These are phyloP conservation scores for Abrus pulchellus DNA, from an alignment of 306 rosid genomes.

Conservation along the genomic window DNA sequence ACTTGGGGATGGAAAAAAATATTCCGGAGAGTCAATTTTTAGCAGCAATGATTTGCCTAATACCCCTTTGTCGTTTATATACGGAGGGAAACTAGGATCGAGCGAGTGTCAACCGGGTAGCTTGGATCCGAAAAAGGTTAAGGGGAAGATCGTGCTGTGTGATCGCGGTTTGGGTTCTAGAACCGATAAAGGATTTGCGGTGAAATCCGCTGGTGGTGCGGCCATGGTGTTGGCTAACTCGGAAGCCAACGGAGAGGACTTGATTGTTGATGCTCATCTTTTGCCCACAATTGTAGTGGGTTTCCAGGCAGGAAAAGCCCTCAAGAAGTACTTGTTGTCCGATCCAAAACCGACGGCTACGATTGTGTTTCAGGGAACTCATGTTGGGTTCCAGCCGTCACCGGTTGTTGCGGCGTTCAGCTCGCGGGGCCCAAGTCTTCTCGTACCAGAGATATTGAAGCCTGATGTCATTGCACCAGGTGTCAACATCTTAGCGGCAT, in stretches of 20 bases:
- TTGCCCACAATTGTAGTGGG: slow-evolving; percentile 72
- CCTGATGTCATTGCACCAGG: slow-evolving; percentile 93
- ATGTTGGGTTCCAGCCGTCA: slow-evolving; percentile 67
- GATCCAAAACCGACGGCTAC: slow-evolving; percentile 59
- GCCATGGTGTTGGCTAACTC: slow-evolving; percentile 79
- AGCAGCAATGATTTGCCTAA: slow-evolving; percentile 46
- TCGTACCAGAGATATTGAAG: slow-evolving; percentile 68
- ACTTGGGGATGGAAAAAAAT: slow-evolving; percentile 75
- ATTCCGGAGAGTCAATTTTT: slow-evolving; percentile 71
- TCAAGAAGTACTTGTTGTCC: slow-evolving; percentile 57
- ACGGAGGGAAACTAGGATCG: slow-evolving; percentile 55
- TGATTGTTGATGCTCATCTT: slow-evolving; percentile 78
- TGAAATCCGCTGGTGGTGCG: slow-evolving; percentile 73
- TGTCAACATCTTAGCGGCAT: slow-evolving; percentile 78
- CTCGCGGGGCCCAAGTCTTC: slow-evolving; percentile 74
- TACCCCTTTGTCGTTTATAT: slow-evolving; percentile 53
- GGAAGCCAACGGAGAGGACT: slow-evolving; percentile 63
- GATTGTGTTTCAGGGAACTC: slow-evolving; percentile 70
- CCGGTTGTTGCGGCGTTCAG: slow-evolving; percentile 90
- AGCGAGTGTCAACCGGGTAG: slow-evolving; percentile 57
- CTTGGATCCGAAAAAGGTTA: slow-evolving; percentile 65
- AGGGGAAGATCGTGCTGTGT: slow-evolving; percentile 76
- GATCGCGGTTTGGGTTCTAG: slow-evolving; percentile 68
- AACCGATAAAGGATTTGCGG: slow-evolving; percentile 69
- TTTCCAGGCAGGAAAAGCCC: slow-evolving; percentile 49